A percentile compares a stretch with the other conserved stretches of the same genome.
Evolutionary conservation across 2,329 filamentous ascomycete species (phyloP).

Genomic region (Anthostomella pinea): DNA sequence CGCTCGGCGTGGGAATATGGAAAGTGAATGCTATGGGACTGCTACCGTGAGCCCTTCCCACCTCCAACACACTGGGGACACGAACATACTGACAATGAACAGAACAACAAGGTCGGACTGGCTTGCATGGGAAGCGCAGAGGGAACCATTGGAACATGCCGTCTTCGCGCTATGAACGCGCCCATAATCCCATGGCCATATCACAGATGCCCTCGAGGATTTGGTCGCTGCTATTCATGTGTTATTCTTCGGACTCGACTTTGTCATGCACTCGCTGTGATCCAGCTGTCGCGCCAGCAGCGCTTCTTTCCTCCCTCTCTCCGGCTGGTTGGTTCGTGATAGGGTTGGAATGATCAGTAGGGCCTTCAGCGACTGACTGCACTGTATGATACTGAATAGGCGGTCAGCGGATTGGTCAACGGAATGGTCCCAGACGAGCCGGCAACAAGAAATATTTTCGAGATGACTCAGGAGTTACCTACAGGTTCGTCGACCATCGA

Average conservation of each 20-base stretch:
- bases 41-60: constrained; percentile 63
- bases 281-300: constrained; percentile 15
- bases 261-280: too few relatives aligned
- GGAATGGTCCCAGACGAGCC: too few relatives aligned
- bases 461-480: background rate
- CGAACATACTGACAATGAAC: constrained; percentile 26
- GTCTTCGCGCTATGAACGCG: constrained; percentile 55
- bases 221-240: background rate
- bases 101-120: constrained; percentile 96
- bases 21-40: constrained; percentile 97
- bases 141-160: constrained; percentile 65
- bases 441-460: too few relatives aligned
- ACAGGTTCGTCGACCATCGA: constrained; percentile 14
- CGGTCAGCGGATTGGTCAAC: background rate
- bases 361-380: constrained; percentile 4
- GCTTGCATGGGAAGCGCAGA: constrained; percentile 88
- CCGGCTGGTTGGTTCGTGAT: background rate
- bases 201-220: background rate
- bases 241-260: constrained; percentile 4
- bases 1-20: constrained; percentile 85
- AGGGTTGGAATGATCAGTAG: background rate
- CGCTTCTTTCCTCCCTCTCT: too few relatives aligned
- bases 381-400: constrained; percentile 13
- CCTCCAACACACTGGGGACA: background rate
- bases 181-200: background rate